Base-by-base conservation (phyloP, 495 filamentous ascomycete species). In the Apiosordaria backusii region DNA sequence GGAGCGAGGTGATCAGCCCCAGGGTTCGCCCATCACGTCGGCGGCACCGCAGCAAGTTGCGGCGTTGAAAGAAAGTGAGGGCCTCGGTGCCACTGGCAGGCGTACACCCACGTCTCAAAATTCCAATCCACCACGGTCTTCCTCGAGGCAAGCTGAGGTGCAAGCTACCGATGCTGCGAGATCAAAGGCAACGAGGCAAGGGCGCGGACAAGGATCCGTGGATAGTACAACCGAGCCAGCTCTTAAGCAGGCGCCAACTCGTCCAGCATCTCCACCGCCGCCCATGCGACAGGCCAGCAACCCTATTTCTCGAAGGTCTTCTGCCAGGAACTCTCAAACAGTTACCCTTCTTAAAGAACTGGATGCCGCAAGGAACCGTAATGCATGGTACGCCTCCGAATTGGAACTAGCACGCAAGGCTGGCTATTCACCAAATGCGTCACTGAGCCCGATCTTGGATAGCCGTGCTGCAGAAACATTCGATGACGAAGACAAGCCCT, bases 321-420 rank as follows among this genome's bases (percentile, higher is more conserved):
- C 84, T 15, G 78, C 76, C 18, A 72, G 84, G 29, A 86, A 84
- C 60, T 86, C 84, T 1, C 84, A 86, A 64, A 84, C 83, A 13
- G 87, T 89, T 50, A 81, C 84, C 0, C 72, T 95, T 54, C 79
- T 91, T 23, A 90, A 92, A 71, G 96, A 98, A 67, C 83, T 99
- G 4, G 93, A 98, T 72, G 79, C 86, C 4, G 81, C 88, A 10
- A 92, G 90, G 73, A 91, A 88, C 69, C 88, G 89, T 24, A 98
- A 97, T 75, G 93, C 94, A 1, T 99, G 95, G 95, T 97, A 95
- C 77, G 92, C 92, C 6, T 97, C 94, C 2, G 95, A 99, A 76
- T 79, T 99, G 27, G 91, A 95, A 18, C 77, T 98, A 63, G 95
- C 95, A 3, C 86, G 89, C 57, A 93, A 96, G 76, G 87, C 90